These are phyloP conservation scores for Aspergillus sp. DNA, from an alignment of 2,329 filamentous ascomycete genomes.

Conservation along the genomic window DNA sequence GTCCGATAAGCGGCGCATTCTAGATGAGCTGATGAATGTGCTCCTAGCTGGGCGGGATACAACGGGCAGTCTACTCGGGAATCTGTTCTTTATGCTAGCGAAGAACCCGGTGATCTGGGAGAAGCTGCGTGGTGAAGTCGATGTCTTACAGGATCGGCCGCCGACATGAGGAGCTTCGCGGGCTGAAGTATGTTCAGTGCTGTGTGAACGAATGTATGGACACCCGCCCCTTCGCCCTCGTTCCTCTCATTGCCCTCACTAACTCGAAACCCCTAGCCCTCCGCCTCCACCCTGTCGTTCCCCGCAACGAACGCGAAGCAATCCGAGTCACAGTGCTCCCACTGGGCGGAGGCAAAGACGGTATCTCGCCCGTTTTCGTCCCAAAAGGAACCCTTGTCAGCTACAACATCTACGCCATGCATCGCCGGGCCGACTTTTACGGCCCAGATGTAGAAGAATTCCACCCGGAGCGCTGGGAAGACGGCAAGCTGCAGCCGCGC, in stretches of 20 bases:
- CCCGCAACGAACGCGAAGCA: conserved; percentile 31
- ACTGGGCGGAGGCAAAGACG: conserved; percentile 51
- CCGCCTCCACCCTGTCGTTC: conserved; percentile 35
- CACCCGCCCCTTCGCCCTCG: too few species aligned
- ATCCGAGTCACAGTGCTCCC: conserved; percentile 32
- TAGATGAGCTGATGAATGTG: conserved; percentile 40
- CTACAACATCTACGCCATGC: conserved; percentile 63
- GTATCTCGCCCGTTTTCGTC: conserved; percentile 50
- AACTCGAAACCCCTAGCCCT: conserved; percentile 16
- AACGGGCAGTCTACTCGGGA: conserved; percentile 35
- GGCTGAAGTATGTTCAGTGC: conserved; percentile 15
- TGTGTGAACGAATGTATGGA: conserved; percentile 18
- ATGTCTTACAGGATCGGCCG: conserved; percentile 10
- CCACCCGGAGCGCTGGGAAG: conserved; percentile 41
- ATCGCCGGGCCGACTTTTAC: conserved; percentile 48
- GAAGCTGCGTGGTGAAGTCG: conserved; percentile 25
- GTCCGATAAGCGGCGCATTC: conserved; percentile 33
- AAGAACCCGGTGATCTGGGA: conserved; percentile 27
- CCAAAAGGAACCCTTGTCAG: conserved; percentile 54
- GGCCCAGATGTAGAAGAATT: conserved; percentile 38
- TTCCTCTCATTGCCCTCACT: background rate
- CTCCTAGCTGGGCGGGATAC: conserved; percentile 45
- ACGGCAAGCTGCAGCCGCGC: conserved; percentile 12
- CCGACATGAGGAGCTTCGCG: conserved; percentile 16
- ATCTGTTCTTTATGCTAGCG: conserved; percentile 39